Evolutionary conservation across 371 early-diverging fungal genomes (phyloP), one percentile per base, ranked within the genome.

Genomic region (Rhizopus microsporus): DNA sequence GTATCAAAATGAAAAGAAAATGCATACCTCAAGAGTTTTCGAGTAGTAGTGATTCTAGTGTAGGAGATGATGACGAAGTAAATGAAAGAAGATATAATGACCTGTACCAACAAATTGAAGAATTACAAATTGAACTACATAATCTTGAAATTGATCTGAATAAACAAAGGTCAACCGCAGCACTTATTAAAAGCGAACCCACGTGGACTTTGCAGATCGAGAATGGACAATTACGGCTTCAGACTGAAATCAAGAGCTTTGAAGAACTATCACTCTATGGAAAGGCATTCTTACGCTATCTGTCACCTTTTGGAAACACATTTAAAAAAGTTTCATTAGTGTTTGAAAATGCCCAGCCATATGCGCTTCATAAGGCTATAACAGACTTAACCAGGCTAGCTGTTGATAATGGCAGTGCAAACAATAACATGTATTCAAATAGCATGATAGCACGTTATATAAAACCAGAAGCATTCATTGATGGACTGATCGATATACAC

Each of bases 1-100:
- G 65, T 30, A 31, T 59, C 7, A 51, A 47, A 45, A 64, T 54
- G 52, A 59, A 47, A 1, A 49, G 31, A 16, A 59, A 58, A 13
- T 63, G 64, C 31, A 29, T 63, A 12, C 33, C 45, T 9, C 64
- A 59, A 42, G 60, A 50, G 0, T 6, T n/a, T 7, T 5, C 43
- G 10, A 6, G 16, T 2, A 35, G 12, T 7, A 53, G 47, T 29
- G 17, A 10, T 15, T 43, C 38, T 0, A 57, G 53, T 42, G 54
- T 54, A 12, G 53, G 48, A 17, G 65, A 65, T 1, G 60, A 65
- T 5, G 54, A 47, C 10, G 44, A 15, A 31, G 12, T 23, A 2
- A 34, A 31, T 9, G 54, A 44, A 4, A 7, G 39, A 9, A 15
- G 39, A 32, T 51, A 46, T 13, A 51, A 44, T 15, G 38, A 37